Base-by-base conservation (phyloP, 306 rosid species). In the Citrullus colocynthis region DNA sequence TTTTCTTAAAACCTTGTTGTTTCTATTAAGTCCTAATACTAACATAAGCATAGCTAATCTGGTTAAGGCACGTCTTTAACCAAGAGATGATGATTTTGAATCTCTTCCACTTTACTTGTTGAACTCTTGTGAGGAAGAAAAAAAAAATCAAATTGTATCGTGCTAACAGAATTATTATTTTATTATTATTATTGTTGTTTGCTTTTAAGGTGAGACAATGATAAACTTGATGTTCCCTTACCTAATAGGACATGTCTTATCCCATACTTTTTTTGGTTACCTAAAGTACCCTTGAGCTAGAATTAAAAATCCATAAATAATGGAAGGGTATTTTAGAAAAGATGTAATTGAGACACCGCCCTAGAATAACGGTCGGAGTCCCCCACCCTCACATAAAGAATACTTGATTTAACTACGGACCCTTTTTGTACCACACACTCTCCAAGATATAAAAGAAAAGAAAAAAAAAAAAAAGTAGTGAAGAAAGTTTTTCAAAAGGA, bases 231-330 rank as follows among this genome's bases (percentile, higher is more conserved):
- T 30, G 73, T 51, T 71, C 70, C 56, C 81, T 71, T 75, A 69
- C 80, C 80, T 67, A 82, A 82, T 80, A 30, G 69, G 7, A 62
- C 85, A 80, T 70, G 79, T 87, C 87, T 82, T 84, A 86, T 86
- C 76, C 76, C 87, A 15, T 74, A 80, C 78, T 45, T 8, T 24
- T 24, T 14, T 7, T 16, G 9, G 30, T 42, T 60, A 16, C 76
- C 83, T 34, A 62, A n/a, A 54, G 30, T 71, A 70, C 70, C 89
- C 78, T 57, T 34, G 2, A 18, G 24, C 17, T 36, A 16, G 24
- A 21, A 54, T 48, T 62, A 17, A 24, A 24, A 5, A 73, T 34
- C 32, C 74, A 65, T 37, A 21, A 10, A 57, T 32, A 49, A 17
- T 4, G 20, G 7, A 69, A 77, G 80, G 86, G 66, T 36, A 54